These are phyloP conservation scores for Pisolithus microcarpus DNA, from an alignment of 768 basidiomycete species.

Conservation along the genomic window DNA sequence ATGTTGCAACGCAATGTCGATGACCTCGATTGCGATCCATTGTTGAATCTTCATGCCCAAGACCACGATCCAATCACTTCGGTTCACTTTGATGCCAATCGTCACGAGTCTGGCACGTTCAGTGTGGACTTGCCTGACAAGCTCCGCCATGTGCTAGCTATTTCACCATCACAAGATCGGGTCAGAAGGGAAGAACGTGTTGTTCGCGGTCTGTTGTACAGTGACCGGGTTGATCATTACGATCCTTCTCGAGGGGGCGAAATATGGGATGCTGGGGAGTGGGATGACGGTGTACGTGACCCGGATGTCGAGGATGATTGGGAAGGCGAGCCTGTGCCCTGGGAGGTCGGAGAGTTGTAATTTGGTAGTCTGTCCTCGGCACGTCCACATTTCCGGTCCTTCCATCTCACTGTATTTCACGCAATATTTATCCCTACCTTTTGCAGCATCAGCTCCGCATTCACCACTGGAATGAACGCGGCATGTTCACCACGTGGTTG, in stretches of 20 bases:
- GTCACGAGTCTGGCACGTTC: slow-evolving; percentile 34
- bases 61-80: slow-evolving; percentile 15
- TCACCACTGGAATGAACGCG: slow-evolving; percentile 3
- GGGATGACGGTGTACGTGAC: slow-evolving; percentile 34
- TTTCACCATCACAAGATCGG: slow-evolving; percentile 42
- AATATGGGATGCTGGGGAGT: slow-evolving; percentile 73
- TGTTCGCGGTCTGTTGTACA: slow-evolving; percentile 55
- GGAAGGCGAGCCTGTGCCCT: slow-evolving; percentile 79
- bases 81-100: slow-evolving; percentile 18
- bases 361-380: slow-evolving; percentile 9
- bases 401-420: slow-evolving; percentile 25
- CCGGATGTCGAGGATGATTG: slow-evolving; percentile 55
- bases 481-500: slow-evolving; percentile 23
- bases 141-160: slow-evolving; percentile 55
- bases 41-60: slow-evolving; percentile 17
- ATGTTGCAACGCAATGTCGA: slow-evolving; percentile 5
- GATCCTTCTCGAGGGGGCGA: slow-evolving; percentile 60
- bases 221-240: slow-evolving; percentile 47
- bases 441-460: slow-evolving; percentile 10
- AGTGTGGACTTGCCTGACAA: slow-evolving; percentile 60
- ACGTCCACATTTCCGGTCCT: slow-evolving; percentile 26
- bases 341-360: slow-evolving; percentile 74
- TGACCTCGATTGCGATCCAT: slow-evolving; percentile 25
- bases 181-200: slow-evolving; percentile 43
- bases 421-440: slow-evolving; percentile 17